Evolutionary conservation across 495 filamentous ascomycete species (phyloP).

Genomic region (Aeminium ludgeri): DNA sequence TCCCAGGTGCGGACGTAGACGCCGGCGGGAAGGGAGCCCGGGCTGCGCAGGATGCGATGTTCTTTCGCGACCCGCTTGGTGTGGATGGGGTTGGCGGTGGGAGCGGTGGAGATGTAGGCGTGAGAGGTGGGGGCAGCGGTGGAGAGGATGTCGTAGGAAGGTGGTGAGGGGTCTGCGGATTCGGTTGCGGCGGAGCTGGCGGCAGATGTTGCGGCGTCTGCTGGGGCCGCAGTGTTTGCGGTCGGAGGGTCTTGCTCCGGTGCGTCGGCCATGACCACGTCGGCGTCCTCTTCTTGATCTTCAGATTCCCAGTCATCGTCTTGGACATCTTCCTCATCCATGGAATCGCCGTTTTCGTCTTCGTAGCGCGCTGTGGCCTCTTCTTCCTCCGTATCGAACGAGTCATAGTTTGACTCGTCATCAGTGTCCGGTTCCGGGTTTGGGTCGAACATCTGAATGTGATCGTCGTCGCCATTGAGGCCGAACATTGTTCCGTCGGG

Average conservation of each 20-base stretch:
- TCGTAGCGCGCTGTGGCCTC: slow-evolving; percentile 11
- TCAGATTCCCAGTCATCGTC: slow-evolving; percentile 25
- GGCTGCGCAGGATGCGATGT: slow-evolving; percentile 35
- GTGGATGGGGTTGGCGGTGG: slow-evolving; percentile 12
- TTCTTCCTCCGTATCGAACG: slow-evolving; percentile 16
- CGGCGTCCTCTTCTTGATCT: slow-evolving; percentile 17
- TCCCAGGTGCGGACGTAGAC: slow-evolving; percentile 46
- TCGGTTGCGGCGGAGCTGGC: neutral
- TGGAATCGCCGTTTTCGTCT: slow-evolving; percentile 16
- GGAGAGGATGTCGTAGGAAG: slow-evolving; percentile 30
- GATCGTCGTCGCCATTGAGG: slow-evolving; percentile 15
- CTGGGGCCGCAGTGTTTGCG: neutral
- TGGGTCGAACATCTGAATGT: neutral
- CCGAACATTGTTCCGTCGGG: too few relatives aligned
- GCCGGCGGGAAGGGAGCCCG: slow-evolving; percentile 33
- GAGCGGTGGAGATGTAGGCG: slow-evolving; percentile 23
- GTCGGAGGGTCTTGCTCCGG: neutral
- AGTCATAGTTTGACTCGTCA: slow-evolving; percentile 17
- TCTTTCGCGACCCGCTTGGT: slow-evolving; percentile 38
- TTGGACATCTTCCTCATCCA: slow-evolving; percentile 15
- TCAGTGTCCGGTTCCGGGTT: slow-evolving; percentile 21
- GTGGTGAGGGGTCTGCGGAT: too few relatives aligned
- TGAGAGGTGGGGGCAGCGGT: slow-evolving; percentile 31
- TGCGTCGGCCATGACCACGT: slow-evolving; percentile 6
- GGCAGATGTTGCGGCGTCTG: neutral